Conservation (phyloP, 1,284 basidiomycete species). For the Schizophyllum amplum region DNA sequence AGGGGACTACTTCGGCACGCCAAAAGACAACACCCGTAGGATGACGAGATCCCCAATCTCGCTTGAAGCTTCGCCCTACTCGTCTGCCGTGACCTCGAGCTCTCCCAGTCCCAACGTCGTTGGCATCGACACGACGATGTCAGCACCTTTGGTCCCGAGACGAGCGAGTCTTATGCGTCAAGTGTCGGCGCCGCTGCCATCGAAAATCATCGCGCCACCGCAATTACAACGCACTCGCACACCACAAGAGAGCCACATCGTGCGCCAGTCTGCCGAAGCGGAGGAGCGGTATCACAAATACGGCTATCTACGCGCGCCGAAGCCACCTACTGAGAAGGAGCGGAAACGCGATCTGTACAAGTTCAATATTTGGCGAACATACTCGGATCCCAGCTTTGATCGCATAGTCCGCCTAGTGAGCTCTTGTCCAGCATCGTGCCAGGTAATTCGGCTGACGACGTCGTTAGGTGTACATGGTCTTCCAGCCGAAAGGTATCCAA, state of each 20-base stretch:
- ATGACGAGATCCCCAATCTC: neutral
- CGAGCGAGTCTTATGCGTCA: slow-evolving; percentile 51
- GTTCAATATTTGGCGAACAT: slow-evolving; percentile 85
- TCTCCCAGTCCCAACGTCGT: neutral
- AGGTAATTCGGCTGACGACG: no score
- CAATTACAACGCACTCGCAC: slow-evolving; percentile 5
- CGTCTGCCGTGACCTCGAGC: neutral
- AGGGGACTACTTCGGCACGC: slow-evolving; percentile 26
- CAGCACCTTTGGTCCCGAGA: slow-evolving; percentile 39
- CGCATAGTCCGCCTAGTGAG: slow-evolving; percentile 86
- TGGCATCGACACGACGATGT: slow-evolving; percentile 9
- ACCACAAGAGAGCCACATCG: slow-evolving; percentile 22
- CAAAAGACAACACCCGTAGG: neutral
- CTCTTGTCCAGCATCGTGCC: no score
- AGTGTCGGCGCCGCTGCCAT: slow-evolving; percentile 49
- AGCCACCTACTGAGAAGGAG: slow-evolving; percentile 75
- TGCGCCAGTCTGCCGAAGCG: slow-evolving; percentile 28
- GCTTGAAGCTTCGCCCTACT: neutral
- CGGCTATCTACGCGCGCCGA: slow-evolving; percentile 73
- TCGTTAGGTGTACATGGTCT: neutral
- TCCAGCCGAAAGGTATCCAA: neutral
- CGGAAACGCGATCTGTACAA: slow-evolving; percentile 75
- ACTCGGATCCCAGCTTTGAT: slow-evolving; percentile 85
- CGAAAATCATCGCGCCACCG: slow-evolving; percentile 14
- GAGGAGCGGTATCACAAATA: slow-evolving; percentile 34